Conservation (phyloP, 2,329 filamentous ascomycete genomes). For the Calonectria pseudoreteaudii region DNA sequence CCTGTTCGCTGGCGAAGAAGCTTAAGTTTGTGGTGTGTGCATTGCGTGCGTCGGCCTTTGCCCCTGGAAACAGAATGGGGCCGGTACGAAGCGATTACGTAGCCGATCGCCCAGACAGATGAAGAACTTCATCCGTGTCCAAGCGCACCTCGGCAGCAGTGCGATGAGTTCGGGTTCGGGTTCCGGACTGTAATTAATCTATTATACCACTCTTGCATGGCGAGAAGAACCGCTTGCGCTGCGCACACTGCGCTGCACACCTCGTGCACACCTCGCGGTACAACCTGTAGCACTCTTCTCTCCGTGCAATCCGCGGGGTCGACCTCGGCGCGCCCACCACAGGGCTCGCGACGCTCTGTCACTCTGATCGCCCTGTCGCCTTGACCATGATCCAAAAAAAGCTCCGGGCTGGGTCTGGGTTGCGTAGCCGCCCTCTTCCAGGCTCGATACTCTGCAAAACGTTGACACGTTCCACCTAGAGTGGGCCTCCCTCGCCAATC, state of each 20-base stretch:
- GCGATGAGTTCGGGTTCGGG: not conserved
- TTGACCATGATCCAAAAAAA: slow-evolving; percentile 4
- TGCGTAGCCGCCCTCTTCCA: not conserved
- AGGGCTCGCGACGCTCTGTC: not conserved
- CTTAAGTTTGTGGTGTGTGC: slow-evolving; percentile 42
- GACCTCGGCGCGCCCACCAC: not conserved
- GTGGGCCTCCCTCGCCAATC: slow-evolving; percentile 17
- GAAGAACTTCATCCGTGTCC: slow-evolving; percentile 12
- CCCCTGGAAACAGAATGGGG: slow-evolving; percentile 38
- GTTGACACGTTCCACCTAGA: slow-evolving; percentile 20
- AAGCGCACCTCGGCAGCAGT: not conserved
- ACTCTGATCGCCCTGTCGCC: slow-evolving; percentile 7
- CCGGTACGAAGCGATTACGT: slow-evolving; percentile 40
- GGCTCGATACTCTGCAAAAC: slow-evolving; percentile 11
- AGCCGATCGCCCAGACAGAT: slow-evolving; percentile 24
- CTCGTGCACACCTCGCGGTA: not conserved
- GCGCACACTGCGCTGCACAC: not conserved
- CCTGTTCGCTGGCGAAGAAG: slow-evolving; percentile 38
- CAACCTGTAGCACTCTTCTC: too few relatives aligned
- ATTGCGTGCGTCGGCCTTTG: slow-evolving; percentile 32
- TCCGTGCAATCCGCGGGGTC: not conserved
- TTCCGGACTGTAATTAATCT: not conserved
- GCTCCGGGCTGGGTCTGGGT: slow-evolving; percentile 4
- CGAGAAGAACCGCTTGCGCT: not conserved
- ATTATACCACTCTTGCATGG: not conserved